Evolutionary conservation across 805 yeast genomes (phyloP), one percentile per base, ranked within the genome.

Genomic region (Kazachstania martiniae): DNA sequence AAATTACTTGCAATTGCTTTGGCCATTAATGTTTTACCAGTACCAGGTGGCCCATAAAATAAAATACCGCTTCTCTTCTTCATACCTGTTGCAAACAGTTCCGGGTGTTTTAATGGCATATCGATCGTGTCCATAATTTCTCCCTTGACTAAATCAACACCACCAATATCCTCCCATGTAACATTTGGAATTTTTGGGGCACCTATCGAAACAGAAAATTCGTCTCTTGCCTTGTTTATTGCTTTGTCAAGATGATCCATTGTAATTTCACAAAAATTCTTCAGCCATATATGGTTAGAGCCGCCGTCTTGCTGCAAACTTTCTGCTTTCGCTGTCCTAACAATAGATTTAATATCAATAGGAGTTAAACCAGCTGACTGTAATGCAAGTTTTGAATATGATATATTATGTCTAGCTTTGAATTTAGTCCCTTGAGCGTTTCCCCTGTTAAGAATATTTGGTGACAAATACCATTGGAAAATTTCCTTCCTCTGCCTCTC

Each of bases 1-100:
- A 89, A 91, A 44, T 87, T 84, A 0, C 96, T 84, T 2, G 98
- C 98, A 44, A 91, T 91, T 0, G 97, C 97, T 56, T 91, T 91
- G 9, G 98, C 98, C 37, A 91, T 65, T 18, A 91, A 64, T 0
- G 98, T 91, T 53, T 91, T 91, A 45, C 98, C 98, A 0, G 98
- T 91, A 16, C 98, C 98, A 0, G 98, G 98, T 0, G 98, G 98
- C 0, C 98, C 98, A 59, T 91, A 91, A 54, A 91, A 86, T 41
- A 91, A 60, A 24, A 91, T 82, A 30, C 98, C 98, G 49, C 93
- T 78, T 57, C 98, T 70, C 53, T 89, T 89, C 56, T 91, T 89
- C 53, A 91, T 72, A 0, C 97, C 97, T 28, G 77, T 76, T 31
- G 76, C 70, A 58, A 89, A 89, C 35, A 91, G 61, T 43, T 85